Percentiles rank a stretch among this genome's conserved stretches.
Evolutionary conservation across 768 basidiomycete genomes (phyloP).

Genomic region (Suillus americanus): DNA sequence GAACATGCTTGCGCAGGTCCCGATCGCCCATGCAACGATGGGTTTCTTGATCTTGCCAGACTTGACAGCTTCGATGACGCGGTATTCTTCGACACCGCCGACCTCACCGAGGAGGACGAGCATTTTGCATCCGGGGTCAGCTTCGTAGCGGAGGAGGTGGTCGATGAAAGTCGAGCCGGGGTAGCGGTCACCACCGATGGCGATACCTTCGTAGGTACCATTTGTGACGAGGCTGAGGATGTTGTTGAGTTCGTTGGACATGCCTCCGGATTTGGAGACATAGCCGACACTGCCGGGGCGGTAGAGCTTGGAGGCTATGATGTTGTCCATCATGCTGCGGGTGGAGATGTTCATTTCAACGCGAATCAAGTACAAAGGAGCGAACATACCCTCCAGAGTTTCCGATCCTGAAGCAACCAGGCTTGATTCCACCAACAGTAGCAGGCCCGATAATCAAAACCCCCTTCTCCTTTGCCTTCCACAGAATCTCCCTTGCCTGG

Average conservation of each 20-base stretch:
- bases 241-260: constrained; percentile 99
- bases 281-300: constrained; percentile 97
- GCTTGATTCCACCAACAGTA: constrained; percentile 99
- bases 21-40: constrained; percentile 99
- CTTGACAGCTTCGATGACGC: constrained; percentile 97
- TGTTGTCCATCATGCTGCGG: constrained; percentile 98
- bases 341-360: not conserved
- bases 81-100: constrained; percentile 98
- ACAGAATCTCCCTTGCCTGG: constrained; percentile 94
- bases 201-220: constrained; percentile 99
- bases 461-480: constrained; percentile 79
- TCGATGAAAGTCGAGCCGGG: constrained; percentile 99
- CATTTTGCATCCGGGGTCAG: constrained; percentile 97
- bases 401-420: constrained; percentile 98
- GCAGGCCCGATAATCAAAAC: constrained; percentile 96
- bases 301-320: constrained; percentile 98
- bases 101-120: constrained; percentile 98
- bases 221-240: constrained; percentile 95
- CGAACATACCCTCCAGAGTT: constrained; percentile 85
- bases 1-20: constrained; percentile 99
- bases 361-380: not conserved
- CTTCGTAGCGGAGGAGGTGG: constrained; percentile 91
- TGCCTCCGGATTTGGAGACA: constrained; percentile 99
- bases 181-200: constrained; percentile 99
- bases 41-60: constrained; percentile 93